A percentile compares a stretch with the other conserved stretches of the same genome.
phyloP scores from a whole-genome alignment of 2,329 filamentous ascomycete species.

The Claviceps sorghi region DNA sequence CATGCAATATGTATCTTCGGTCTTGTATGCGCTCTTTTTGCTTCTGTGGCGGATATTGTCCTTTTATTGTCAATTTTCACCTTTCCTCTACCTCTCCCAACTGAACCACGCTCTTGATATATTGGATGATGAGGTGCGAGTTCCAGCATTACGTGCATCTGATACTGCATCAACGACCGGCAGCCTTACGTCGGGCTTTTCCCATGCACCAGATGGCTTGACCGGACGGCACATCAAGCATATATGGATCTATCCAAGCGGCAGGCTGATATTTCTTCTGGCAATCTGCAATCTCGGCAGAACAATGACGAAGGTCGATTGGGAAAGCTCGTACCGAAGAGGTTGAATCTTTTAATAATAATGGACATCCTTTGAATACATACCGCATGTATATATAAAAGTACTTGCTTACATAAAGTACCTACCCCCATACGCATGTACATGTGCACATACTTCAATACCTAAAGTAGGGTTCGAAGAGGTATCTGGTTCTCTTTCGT shows the following conservation, averaged over 20 bases:
- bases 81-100: background rate
- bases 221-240: no score
- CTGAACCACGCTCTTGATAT: background rate
- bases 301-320: background rate
- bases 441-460: no score
- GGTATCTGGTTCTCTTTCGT: no score
- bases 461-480: no score
- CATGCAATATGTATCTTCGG: background rate
- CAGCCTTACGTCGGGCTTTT: background rate
- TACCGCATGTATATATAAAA: no score
- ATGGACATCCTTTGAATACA: no score
- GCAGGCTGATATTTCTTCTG: background rate
- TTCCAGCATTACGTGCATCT: background rate
- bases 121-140: background rate
- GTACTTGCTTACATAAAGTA: no score
- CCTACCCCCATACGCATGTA: no score
- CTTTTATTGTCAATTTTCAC: background rate
- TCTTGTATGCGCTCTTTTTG: background rate
- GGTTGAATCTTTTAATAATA: no score
- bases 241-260: background rate
- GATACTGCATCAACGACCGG: background rate
- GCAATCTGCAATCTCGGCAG: background rate
- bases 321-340: background rate
- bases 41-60: background rate
- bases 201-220: background rate